A percentile compares a stretch with the other conserved stretches of the same genome.
Conservation (phyloP, 108 stramenopile species). For the Skeletonema menzelii region DNA sequence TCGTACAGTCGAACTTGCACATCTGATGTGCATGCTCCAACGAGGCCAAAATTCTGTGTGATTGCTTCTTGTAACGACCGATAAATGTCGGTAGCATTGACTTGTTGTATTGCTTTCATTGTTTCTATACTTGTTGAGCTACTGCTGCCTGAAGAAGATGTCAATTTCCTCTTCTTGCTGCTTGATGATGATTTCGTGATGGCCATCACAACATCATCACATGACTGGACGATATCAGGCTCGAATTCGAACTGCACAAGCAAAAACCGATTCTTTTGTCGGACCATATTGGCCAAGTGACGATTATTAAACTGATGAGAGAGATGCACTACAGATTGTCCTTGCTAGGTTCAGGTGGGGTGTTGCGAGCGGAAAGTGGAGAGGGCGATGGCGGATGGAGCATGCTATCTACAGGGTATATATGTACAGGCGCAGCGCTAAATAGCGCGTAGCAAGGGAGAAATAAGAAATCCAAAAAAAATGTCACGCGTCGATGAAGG, state of each 20-base stretch:
- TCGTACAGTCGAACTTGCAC: conserved; percentile 58
- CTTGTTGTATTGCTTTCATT: conserved; percentile 9
- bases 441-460: too few species aligned
- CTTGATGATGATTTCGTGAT: not conserved
- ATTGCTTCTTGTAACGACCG: conserved; percentile 31
- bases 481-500: too few species aligned
- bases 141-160: not conserved
- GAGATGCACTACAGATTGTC: not conserved
- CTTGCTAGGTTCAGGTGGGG: too few species aligned
- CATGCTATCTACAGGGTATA: too few species aligned
- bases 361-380: too few species aligned
- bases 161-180: conserved; percentile 23
- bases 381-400: too few species aligned
- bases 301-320: not conserved
- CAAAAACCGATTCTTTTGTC: conserved; percentile 72
- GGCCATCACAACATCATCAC: not conserved
- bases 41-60: conserved; percentile 28
- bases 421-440: too few species aligned
- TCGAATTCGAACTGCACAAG: conserved; percentile 64
- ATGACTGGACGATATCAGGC: conserved; percentile 13
- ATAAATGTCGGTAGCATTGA: conserved; percentile 33
- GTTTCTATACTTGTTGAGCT: not conserved
- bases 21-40: conserved; percentile 19
- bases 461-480: too few species aligned
- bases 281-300: conserved; percentile 49